Evolutionary conservation across 768 basidiomycete genomes (phyloP).

Genomic region (Lactarius deliciosus): DNA sequence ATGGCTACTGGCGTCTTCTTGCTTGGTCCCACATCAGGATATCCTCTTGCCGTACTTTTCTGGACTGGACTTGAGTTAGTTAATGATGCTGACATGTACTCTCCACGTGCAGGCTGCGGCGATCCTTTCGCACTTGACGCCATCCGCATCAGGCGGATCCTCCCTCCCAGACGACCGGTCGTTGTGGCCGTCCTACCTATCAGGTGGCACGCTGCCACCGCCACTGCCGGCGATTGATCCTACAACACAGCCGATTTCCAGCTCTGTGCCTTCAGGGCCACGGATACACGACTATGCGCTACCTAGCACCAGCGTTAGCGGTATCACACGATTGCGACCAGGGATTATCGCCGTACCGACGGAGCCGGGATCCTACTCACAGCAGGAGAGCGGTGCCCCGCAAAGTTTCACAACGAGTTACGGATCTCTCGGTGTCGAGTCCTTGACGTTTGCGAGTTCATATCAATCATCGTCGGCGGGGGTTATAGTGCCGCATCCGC

Average conservation of each 20-base stretch:
- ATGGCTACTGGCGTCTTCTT: conserved; percentile 15
- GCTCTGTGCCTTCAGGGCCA: conserved; percentile 61
- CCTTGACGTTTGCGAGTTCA: conserved; percentile 31
- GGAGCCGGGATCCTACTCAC: conserved; percentile 17
- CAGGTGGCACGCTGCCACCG: conserved; percentile 64
- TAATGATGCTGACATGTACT: conserved; percentile 2
- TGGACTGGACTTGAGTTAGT: too few species aligned
- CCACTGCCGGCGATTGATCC: conserved; percentile 34
- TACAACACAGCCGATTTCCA: conserved; percentile 41
- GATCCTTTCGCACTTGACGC: conserved; percentile 85
- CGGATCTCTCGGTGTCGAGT: conserved; percentile 41
- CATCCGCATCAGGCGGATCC: conserved; percentile 57
- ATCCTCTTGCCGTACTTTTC: neutral
- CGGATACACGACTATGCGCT: conserved; percentile 67
- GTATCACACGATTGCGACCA: conserved; percentile 60
- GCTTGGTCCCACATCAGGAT: neutral
- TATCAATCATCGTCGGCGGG: conserved; percentile 22
- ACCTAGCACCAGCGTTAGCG: conserved; percentile 39
- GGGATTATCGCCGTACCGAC: conserved; percentile 49
- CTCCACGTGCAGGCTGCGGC: conserved; percentile 70
- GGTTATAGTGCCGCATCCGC: conserved; percentile 14
- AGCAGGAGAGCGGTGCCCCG: conserved; percentile 3
- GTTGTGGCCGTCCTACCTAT: conserved; percentile 85
- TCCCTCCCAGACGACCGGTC: conserved; percentile 93
- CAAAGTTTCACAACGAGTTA: conserved; percentile 34